Percentiles rank a stretch among this genome's conserved stretches.
phyloP scores from a whole-genome alignment of 164 flowering plant species.

The Vitis rupestris region DNA sequence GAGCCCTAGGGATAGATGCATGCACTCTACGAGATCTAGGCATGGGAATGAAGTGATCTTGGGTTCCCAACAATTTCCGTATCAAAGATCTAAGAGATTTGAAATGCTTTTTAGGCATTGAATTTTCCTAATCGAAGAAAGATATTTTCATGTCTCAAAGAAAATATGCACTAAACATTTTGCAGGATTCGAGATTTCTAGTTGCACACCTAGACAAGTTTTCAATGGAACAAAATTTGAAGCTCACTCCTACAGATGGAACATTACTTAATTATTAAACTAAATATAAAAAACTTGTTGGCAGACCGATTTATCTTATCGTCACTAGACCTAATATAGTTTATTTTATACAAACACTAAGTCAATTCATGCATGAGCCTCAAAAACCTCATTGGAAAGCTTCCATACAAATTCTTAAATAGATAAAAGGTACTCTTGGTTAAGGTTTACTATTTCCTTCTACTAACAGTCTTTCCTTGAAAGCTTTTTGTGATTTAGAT shows the following conservation, averaged over 20 bases:
- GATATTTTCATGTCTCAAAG: too few species aligned
- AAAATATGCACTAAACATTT: background rate
- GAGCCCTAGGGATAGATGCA: too few species aligned
- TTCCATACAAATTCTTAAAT: background rate
- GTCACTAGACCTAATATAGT: background rate
- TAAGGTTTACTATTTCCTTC: background rate
- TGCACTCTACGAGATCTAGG: too few species aligned
- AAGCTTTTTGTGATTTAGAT: slow-evolving; percentile 1
- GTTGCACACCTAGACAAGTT: background rate
- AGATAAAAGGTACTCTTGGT: background rate
- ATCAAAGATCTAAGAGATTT: too few species aligned
- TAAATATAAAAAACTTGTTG: background rate
- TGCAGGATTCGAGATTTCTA: background rate
- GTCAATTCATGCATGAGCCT: slow-evolving; percentile 2
- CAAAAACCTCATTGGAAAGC: background rate
- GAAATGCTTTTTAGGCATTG: background rate
- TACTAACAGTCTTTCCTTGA: background rate
- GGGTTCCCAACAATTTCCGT: too few species aligned
- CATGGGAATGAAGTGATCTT: too few species aligned
- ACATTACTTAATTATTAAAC: background rate
- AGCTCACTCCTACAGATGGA: background rate
- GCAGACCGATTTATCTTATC: background rate
- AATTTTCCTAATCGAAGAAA: too few species aligned
- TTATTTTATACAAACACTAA: background rate
- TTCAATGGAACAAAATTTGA: slow-evolving; percentile 2